Conservation (phyloP, 139 green algal genomes). For the Nannochloris sp. region DNA sequence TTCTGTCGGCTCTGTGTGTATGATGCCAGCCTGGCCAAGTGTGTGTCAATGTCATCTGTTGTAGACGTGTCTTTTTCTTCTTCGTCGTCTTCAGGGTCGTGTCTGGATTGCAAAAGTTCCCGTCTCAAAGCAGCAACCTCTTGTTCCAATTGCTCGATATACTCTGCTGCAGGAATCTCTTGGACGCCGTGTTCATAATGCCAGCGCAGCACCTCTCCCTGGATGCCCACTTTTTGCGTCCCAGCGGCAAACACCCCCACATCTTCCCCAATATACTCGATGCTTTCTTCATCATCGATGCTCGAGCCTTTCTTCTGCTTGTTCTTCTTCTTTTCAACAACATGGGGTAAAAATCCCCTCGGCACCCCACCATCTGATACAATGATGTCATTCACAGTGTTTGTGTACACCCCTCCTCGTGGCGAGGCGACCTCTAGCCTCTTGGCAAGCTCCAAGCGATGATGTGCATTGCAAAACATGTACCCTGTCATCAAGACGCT, state of each 20-base stretch:
- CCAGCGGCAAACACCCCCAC: background rate
- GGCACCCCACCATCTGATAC: background rate
- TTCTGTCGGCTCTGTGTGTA: too few relatives aligned
- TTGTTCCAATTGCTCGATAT: conserved; percentile 72
- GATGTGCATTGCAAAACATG: conserved; percentile 74
- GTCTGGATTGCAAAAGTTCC: conserved; percentile 17
- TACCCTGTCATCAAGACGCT: conserved; percentile 77
- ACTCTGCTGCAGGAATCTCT: conserved; percentile 47
- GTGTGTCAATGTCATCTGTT: too few relatives aligned
- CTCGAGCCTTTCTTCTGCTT: background rate
- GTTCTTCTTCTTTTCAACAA: background rate
- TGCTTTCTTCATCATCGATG: background rate
- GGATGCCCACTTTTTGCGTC: conserved; percentile 43
- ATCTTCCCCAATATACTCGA: background rate
- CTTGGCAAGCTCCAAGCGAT: conserved; percentile 54
- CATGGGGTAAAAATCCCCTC: background rate
- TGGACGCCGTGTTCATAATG: conserved; percentile 50
- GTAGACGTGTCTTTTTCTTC: background rate
- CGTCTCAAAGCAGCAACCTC: conserved; percentile 40
- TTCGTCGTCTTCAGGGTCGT: background rate
- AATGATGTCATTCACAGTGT: background rate
- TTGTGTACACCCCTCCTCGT: background rate
- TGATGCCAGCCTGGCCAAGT: too few relatives aligned
- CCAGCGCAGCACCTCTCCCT: conserved; percentile 79
- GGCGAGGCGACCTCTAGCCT: background rate